These are phyloP conservation scores for Cladosporium colombiae DNA, from an alignment of 2,329 filamentous ascomycete genomes.

Conservation along the genomic window DNA sequence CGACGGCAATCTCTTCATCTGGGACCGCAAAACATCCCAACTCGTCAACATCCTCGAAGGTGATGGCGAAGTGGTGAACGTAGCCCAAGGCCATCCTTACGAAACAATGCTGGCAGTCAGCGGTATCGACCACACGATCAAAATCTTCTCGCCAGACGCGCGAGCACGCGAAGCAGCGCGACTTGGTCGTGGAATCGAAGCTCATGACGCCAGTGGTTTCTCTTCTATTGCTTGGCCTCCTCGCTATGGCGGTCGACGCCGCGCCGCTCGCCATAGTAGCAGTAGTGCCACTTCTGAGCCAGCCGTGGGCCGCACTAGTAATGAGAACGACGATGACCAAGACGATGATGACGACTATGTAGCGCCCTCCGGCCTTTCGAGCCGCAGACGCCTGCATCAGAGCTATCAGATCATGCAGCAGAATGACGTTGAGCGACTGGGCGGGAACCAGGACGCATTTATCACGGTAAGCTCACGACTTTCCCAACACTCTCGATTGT, in stretches of 20 bases:
- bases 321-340: constrained; percentile 26
- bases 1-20: constrained; percentile 68
- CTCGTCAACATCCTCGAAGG: constrained; percentile 66
- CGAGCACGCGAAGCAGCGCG: constrained; percentile 59
- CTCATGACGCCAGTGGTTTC: constrained; percentile 46
- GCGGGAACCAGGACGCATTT: constrained; percentile 58
- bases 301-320: constrained; percentile 23
- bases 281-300: constrained; percentile 29
- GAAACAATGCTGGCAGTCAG: constrained; percentile 67
- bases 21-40: constrained; percentile 63
- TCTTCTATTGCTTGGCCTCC: constrained; percentile 42
- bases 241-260: constrained; percentile 22
- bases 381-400: constrained; percentile 60
- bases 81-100: constrained; percentile 67
- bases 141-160: constrained; percentile 65
- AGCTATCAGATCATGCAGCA: constrained; percentile 62
- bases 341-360: constrained; percentile 43
- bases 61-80: constrained; percentile 70
- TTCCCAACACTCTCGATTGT: neutral
- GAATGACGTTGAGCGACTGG: constrained; percentile 62
- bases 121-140: constrained; percentile 68
- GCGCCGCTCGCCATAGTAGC: constrained; percentile 16
- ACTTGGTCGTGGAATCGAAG: constrained; percentile 59
- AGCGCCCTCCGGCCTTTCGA: constrained; percentile 51
- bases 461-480: constrained; percentile 47